Evolutionary conservation across 108 stramenopile species (phyloP).

Genomic region (Hondaea fermentalgiana): DNA sequence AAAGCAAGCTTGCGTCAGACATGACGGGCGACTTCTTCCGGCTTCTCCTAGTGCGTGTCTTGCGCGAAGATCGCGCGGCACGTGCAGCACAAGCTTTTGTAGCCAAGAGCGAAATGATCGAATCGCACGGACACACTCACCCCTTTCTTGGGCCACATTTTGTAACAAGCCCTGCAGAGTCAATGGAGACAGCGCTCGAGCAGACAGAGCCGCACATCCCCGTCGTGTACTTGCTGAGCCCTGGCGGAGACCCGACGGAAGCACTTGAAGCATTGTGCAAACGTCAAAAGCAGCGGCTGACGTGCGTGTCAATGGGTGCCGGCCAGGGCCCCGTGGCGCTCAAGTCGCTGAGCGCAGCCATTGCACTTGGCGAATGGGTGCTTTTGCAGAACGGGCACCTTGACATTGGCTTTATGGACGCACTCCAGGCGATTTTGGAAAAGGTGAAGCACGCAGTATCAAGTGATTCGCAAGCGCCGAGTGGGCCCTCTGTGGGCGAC

Average conservation of each 20-base stretch:
- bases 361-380: constrained; percentile 29
- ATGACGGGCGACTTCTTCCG: constrained; percentile 35
- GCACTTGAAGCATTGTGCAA: constrained; percentile 42
- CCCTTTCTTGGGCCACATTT: constrained; percentile 46
- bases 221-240: constrained; percentile 48
- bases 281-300: constrained; percentile 36
- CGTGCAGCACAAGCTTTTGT: constrained; percentile 50
- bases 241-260: constrained; percentile 62
- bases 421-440: constrained; percentile 21
- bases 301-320: constrained; percentile 55
- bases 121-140: constrained; percentile 26
- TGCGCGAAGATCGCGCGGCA: constrained; percentile 53
- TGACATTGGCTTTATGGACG: constrained; percentile 34
- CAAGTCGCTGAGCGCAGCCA: constrained; percentile 22
- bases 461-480: neutral
- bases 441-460: neutral
- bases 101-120: constrained; percentile 31
- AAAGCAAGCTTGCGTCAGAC: constrained; percentile 28
- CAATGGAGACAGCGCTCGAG: constrained; percentile 40
- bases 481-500: neutral
- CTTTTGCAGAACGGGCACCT: constrained; percentile 42
- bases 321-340: constrained; percentile 43
- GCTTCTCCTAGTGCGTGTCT: constrained; percentile 45
- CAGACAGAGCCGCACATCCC: constrained; percentile 38
- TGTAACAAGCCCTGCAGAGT: constrained; percentile 47